Percentiles rank a stretch among this genome's conserved stretches.
phyloP scores from a whole-genome alignment of 2,329 filamentous ascomycete genomes.

The Rutstroemia sp. region DNA sequence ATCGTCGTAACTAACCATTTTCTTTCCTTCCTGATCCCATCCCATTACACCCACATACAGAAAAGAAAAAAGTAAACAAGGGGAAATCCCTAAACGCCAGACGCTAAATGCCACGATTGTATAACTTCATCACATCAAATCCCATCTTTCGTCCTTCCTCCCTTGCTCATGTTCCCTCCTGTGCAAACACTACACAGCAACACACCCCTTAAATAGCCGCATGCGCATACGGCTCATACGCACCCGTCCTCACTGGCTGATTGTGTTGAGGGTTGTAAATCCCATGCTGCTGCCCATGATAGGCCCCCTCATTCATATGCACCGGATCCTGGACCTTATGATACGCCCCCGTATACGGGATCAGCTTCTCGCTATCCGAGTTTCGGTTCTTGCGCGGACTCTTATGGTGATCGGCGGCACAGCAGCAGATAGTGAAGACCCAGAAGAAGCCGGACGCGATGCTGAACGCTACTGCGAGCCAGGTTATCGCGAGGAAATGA shows the following conservation, averaged over 20 bases:
- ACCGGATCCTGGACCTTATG: constrained; percentile 38
- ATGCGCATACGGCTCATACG: constrained; percentile 59
- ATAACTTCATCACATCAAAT: not conserved
- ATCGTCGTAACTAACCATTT: not conserved
- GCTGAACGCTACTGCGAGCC: constrained; percentile 74
- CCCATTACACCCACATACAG: not conserved
- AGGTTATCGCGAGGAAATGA: constrained; percentile 63
- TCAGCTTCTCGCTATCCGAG: constrained; percentile 25
- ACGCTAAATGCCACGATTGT: constrained; percentile 9
- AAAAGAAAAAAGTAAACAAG: not conserved
- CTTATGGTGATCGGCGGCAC: constrained; percentile 33
- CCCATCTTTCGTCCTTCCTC: not conserved
- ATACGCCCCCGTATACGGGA: constrained; percentile 32
- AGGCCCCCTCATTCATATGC: constrained; percentile 24
- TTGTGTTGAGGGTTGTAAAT: constrained; percentile 34
- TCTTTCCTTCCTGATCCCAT: not conserved
- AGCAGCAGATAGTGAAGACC: constrained; percentile 89
- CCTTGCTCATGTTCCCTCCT: not conserved
- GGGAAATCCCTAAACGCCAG: constrained; percentile 2
- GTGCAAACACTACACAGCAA: not conserved
- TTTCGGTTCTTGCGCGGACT: constrained; percentile 12
- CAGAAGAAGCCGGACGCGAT: constrained; percentile 78
- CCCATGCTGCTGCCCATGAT: constrained; percentile 31
- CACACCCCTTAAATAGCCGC: constrained; percentile 36
- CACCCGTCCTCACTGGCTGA: constrained; percentile 35